A percentile compares a stretch with the other conserved stretches of the same genome.
Conservation (phyloP, 306 rosid species). For the Vigna nakashimae region DNA sequence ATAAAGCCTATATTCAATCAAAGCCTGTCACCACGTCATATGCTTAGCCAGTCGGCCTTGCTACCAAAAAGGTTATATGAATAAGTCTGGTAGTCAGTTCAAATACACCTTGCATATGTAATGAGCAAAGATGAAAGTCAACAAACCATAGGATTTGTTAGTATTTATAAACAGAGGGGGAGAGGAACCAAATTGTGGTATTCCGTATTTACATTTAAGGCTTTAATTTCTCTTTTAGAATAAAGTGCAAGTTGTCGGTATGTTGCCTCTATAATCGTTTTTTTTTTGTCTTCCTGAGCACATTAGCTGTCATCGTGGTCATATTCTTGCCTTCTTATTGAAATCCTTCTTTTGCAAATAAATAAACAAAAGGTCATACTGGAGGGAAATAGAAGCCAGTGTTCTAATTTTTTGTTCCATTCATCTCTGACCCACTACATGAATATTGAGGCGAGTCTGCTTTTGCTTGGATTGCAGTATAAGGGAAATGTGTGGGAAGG, state of each 20-base stretch:
- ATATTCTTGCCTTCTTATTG: background rate
- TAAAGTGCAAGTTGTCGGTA: background rate
- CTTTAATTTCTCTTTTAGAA: conserved; percentile 2
- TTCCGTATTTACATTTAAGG: conserved; percentile 15
- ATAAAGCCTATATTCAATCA: background rate
- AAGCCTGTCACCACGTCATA: conserved; percentile 15
- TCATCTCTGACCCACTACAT: conserved; percentile 3
- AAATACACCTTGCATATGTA: background rate
- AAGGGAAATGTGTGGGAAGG: conserved; percentile 93
- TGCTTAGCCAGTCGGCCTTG: no score
- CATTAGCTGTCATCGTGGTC: background rate
- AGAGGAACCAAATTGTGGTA: background rate
- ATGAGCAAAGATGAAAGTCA: conserved; percentile 23
- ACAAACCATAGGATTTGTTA: conserved; percentile 16
- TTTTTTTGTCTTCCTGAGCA: background rate
- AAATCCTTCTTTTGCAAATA: background rate
- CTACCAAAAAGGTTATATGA: background rate
- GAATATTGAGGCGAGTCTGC: conserved; percentile 19
- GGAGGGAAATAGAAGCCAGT: conserved; percentile 10
- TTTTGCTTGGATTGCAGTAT: conserved; percentile 64
- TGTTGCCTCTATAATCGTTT: background rate
- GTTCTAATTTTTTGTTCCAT: conserved; percentile 37
- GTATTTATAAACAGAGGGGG: background rate
- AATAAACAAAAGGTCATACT: background rate
- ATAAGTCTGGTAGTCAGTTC: conserved; percentile 21